Percentiles rank a stretch among this genome's conserved stretches.
phyloP scores from a whole-genome alignment of 2,329 filamentous ascomycete genomes.

The Magnaporthiopsis rhizophila region DNA sequence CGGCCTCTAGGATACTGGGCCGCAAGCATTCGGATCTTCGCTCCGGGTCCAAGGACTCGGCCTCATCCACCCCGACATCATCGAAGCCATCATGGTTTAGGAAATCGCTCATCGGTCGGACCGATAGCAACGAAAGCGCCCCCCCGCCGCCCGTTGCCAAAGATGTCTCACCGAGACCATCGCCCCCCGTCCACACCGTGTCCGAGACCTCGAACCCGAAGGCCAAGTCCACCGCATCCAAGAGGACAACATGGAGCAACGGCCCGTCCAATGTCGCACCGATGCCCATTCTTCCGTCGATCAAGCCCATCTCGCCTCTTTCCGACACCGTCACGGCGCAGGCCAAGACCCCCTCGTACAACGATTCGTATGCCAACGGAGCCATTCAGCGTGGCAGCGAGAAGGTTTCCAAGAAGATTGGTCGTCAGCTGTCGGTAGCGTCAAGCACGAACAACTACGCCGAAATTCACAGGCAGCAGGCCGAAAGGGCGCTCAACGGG shows the following conservation, averaged over 20 bases:
- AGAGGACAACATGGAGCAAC: conserved; percentile 91
- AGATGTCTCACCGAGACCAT: conserved; percentile 37
- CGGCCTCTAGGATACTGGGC: conserved; percentile 72
- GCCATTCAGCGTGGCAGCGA: conserved; percentile 42
- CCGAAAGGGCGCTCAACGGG: conserved; percentile 83
- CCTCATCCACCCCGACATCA: conserved; percentile 48
- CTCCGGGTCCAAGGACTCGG: conserved; percentile 57
- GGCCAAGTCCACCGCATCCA: conserved; percentile 50
- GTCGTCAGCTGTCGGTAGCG: conserved; percentile 83
- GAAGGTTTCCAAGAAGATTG: conserved; percentile 80
- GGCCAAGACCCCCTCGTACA: conserved; percentile 52
- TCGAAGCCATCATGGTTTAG: conserved; percentile 96
- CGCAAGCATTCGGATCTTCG: conserved; percentile 84
- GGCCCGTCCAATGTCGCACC: conserved; percentile 73
- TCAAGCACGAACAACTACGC: conserved; percentile 91
- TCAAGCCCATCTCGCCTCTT: conserved; percentile 91
- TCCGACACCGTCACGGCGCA: conserved; percentile 88
- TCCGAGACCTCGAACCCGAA: conserved; percentile 35
- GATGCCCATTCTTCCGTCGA: conserved; percentile 93
- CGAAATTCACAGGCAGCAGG: conserved; percentile 82
- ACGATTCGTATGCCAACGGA: conserved; percentile 37
- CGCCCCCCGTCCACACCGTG: conserved; percentile 30
- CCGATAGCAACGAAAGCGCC: conserved; percentile 54
- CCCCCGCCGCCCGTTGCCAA: conserved; percentile 37
- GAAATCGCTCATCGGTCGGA: conserved; percentile 80